Conservation (phyloP, 208 protist genomes). For the Leishmania turanica region DNA sequence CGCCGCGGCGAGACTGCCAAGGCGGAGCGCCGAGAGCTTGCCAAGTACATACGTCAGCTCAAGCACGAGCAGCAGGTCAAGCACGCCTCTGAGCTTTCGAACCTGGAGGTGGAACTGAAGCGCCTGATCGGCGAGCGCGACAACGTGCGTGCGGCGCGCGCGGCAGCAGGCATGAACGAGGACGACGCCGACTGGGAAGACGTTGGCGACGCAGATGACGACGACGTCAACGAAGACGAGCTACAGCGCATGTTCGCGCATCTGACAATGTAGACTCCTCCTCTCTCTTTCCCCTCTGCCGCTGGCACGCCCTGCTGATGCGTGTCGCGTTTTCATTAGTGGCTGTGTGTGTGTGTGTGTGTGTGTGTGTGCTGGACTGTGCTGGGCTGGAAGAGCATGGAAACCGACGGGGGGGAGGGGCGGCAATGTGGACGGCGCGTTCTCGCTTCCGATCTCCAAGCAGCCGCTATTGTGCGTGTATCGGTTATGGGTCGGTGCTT, state of each 20-base stretch:
- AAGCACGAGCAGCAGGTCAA: constrained; percentile 79
- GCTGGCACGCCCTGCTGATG: neutral
- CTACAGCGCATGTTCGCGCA: constrained; percentile 88
- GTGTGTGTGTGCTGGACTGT: neutral
- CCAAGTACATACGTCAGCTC: constrained; percentile 88
- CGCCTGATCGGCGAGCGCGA: constrained; percentile 38
- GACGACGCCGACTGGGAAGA: constrained; percentile 64
- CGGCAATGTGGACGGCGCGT: neutral
- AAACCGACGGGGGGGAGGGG: neutral
- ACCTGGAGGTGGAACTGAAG: constrained; percentile 68
- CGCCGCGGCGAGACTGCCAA: constrained; percentile 76
- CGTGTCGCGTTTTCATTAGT: neutral
- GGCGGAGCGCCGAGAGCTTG: constrained; percentile 83
- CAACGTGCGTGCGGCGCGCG: constrained; percentile 17
- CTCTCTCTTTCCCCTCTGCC: neutral
- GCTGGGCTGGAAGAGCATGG: neutral
- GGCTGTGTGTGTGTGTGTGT: neutral
- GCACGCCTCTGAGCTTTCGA: constrained; percentile 66
- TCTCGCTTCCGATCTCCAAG: neutral
- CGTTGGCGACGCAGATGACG: constrained; percentile 44
- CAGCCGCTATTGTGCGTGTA: neutral
- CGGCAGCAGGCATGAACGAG: constrained; percentile 30
- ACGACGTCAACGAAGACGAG: constrained; percentile 53
- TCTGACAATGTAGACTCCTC: constrained; percentile 49
- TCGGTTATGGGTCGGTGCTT: neutral